Evolutionary conservation across 257 asterid species (phyloP).

Genomic region (Osmanthus fragrans): DNA sequence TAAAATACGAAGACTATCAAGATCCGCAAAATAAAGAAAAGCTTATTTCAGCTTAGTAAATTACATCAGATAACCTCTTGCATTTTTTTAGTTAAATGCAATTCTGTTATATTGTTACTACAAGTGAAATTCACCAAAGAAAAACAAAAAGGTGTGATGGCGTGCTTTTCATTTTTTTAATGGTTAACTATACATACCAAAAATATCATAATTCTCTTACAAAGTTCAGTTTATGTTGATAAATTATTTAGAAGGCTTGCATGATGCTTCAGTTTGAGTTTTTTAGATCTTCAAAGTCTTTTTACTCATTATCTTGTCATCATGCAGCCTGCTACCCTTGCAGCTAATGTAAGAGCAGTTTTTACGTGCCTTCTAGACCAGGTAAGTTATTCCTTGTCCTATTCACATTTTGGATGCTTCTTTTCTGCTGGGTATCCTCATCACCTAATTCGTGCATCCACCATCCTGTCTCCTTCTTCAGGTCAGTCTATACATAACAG

Average conservation of each 20-base stretch:
- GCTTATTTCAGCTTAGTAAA: background rate
- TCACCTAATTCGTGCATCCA: conserved; percentile 1
- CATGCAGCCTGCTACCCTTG: conserved; percentile 86
- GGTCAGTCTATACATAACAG: conserved; percentile 88
- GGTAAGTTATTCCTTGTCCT: conserved; percentile 43
- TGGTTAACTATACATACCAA: background rate
- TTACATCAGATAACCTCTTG: background rate
- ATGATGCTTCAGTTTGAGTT: background rate
- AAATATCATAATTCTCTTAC: background rate
- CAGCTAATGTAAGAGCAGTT: conserved; percentile 82
- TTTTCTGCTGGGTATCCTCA: conserved; percentile 22
- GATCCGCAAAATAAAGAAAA: background rate
- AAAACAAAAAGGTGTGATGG: background rate
- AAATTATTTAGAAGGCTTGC: background rate
- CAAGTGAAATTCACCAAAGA: background rate
- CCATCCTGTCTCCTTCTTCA: conserved; percentile 36
- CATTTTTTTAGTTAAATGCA: background rate
- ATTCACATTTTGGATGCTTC: conserved; percentile 22
- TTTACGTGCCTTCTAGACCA: conserved; percentile 95
- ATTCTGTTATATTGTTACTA: background rate
- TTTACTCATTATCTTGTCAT: conserved; percentile 22
- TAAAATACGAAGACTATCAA: background rate
- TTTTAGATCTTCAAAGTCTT: conserved; percentile 1
- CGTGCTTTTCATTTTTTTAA: background rate
- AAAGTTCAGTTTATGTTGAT: background rate